Conservation (phyloP, 2,329 filamentous ascomycete genomes). For the Trichocomaceae sp. region DNA sequence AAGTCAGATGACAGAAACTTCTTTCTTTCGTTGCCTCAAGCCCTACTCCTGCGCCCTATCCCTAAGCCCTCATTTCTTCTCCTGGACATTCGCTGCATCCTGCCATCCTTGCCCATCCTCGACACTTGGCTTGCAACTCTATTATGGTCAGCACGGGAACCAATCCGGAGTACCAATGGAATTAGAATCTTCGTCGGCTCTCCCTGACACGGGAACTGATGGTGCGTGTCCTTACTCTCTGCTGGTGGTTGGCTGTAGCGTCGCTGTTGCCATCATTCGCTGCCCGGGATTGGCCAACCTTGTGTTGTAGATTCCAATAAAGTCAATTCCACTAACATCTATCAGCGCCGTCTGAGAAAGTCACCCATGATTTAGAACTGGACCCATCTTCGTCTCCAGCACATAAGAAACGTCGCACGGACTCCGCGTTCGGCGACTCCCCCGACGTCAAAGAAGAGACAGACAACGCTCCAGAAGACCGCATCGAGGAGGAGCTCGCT, state of each 20-base stretch:
- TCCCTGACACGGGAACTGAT: slow-evolving; percentile 27
- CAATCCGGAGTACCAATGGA: slow-evolving; percentile 23
- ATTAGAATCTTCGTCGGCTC: slow-evolving; percentile 22
- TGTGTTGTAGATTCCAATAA: background rate
- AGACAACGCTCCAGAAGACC: slow-evolving; percentile 25
- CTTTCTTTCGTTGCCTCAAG: slow-evolving; percentile 22
- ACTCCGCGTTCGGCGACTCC: slow-evolving; percentile 22
- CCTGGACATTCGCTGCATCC: slow-evolving; percentile 30
- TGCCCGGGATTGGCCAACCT: background rate
- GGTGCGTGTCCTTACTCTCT: slow-evolving; percentile 23
- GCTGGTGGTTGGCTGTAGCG: background rate
- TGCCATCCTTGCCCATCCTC: slow-evolving; percentile 12
- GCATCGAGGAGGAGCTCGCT: slow-evolving; percentile 32
- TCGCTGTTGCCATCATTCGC: background rate
- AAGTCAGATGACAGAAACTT: slow-evolving; percentile 9
- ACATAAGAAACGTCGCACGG: slow-evolving; percentile 37
- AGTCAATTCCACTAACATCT: background rate
- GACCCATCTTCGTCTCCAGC: slow-evolving; percentile 27
- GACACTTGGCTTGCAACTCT: slow-evolving; percentile 19
- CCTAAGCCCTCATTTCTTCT: slow-evolving; percentile 46
- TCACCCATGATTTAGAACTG: slow-evolving; percentile 26
- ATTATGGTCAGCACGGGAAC: slow-evolving; percentile 29
- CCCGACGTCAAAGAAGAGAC: slow-evolving; percentile 17
- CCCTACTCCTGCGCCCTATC: slow-evolving; percentile 42
- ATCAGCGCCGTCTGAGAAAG: slow-evolving; percentile 23